phyloP scores from a whole-genome alignment of 2,329 filamentous ascomycete species.

The Purpureocillium lavendulum region DNA sequence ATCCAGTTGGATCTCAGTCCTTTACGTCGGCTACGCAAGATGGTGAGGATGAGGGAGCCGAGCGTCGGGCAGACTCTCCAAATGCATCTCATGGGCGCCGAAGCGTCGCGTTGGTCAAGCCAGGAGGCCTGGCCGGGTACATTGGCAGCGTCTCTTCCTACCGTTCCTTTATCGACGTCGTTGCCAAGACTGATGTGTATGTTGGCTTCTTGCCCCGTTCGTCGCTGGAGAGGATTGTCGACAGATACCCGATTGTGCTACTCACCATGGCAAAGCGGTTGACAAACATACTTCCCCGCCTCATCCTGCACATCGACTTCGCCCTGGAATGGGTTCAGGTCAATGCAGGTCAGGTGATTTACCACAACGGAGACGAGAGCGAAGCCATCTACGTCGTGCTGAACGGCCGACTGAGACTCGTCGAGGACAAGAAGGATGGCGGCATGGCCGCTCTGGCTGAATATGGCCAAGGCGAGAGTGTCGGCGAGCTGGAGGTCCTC shows the following conservation, averaged over 20 bases:
- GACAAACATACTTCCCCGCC: slow-evolving; percentile 76
- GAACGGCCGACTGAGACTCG: slow-evolving; percentile 80
- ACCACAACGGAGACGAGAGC: slow-evolving; percentile 88
- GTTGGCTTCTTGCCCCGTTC: slow-evolving; percentile 86
- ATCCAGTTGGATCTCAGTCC: slow-evolving; percentile 9
- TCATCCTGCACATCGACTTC: slow-evolving; percentile 96
- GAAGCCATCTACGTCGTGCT: slow-evolving; percentile 98
- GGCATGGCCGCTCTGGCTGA: slow-evolving; percentile 83
- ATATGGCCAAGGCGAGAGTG: slow-evolving; percentile 94
- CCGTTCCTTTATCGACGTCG: slow-evolving; percentile 90
- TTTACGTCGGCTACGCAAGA: no score
- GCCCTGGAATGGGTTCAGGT: slow-evolving; percentile 98
- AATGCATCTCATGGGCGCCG: slow-evolving; percentile 36
- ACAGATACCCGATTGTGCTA: slow-evolving; percentile 83
- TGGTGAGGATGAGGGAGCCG: no score
- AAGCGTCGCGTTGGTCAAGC: slow-evolving; percentile 85
- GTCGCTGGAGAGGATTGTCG: slow-evolving; percentile 84
- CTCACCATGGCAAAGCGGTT: slow-evolving; percentile 94
- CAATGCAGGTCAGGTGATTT: slow-evolving; percentile 88
- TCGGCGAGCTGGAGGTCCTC: slow-evolving; percentile 93
- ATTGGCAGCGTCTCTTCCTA: slow-evolving; percentile 92
- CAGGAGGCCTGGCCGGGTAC: slow-evolving; percentile 88
- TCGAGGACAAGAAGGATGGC: slow-evolving; percentile 73
- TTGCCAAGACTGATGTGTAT: slow-evolving; percentile 96
- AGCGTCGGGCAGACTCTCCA: no score